Base-by-base conservation (phyloP, 306 rosid genomes). In the Prunus campanulata region DNA sequence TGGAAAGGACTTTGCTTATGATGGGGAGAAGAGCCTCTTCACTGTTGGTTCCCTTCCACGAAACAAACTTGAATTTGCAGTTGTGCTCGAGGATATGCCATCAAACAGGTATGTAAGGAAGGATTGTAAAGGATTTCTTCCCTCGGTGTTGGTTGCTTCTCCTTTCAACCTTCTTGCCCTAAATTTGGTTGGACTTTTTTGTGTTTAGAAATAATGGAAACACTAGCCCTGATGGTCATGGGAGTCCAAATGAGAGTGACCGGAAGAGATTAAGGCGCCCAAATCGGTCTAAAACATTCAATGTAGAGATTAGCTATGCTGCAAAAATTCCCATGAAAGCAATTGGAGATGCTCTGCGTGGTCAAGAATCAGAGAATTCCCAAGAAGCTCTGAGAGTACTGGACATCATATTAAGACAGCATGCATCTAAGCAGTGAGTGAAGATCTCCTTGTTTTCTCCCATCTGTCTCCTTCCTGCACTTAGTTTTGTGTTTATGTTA, bases 351-450 rank as follows among this genome's bases (percentile, higher is more conserved):
- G 97, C 97, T 12, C 75, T 95, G 4, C 89, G 91, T 2, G 99
- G 99, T 10, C 93, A 91, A 55, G 97, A 92, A 35, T 80, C 99
- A 0, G 98, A 95, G 66, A 89, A 91, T 65, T 96, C 82, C 39
- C 97, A 92, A 51, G 97, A 91, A 69, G 99, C 99, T 3, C 83
- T 96, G 2, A 82, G 99, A 63, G 99, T 96, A 12, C 80, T 96
- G 74, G 99, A 95, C 77, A 91, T 91, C 19, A 86, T 96, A 22
- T 57, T 96, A 67, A 78, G 99, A 74, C 99, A 96, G 71, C 96
- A 96, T 86, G 97, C 99, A 72, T 88, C 99, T 0, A 92, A 87
- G 70, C 97, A 90, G 99, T 96, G 60, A 85, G 97, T 82, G 42
- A 70, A 76, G 14, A 64, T 10, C 16, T 5, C 27, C 6, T 18